phyloP scores from a whole-genome alignment of 768 basidiomycete genomes.

The Boletus rubescentipes region DNA sequence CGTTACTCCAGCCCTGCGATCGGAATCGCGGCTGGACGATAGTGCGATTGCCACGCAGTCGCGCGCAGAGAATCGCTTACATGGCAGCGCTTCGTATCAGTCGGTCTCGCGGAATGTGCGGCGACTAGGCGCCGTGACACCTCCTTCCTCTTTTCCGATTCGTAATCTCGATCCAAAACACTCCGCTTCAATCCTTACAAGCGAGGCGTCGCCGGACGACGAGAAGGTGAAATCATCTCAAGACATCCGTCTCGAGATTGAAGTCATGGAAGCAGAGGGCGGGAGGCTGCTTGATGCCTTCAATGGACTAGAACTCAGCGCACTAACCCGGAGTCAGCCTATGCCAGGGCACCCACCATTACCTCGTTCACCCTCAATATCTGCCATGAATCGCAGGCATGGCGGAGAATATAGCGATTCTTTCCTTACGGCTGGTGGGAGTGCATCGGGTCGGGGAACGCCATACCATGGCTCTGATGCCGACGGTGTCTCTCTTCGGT shows the following conservation, averaged over 20 bases:
- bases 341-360: conserved; percentile 18
- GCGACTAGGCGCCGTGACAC: conserved; percentile 41
- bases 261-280: conserved; percentile 67
- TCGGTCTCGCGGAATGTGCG: conserved; percentile 47
- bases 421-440: conserved; percentile 24
- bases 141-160: conserved; percentile 56
- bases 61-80: conserved; percentile 25
- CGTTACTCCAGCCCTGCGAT: conserved; percentile 4
- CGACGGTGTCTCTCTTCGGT: conserved; percentile 53
- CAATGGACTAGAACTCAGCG: conserved; percentile 72
- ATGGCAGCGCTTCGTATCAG: conserved; percentile 33
- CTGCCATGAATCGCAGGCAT: conserved; percentile 25
- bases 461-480: conserved; percentile 38
- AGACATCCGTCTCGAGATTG: conserved; percentile 66
- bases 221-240: conserved; percentile 57
- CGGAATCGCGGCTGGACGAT: conserved; percentile 41
- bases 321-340: conserved; percentile 45
- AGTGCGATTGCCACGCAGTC: conserved; percentile 47
- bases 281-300: conserved; percentile 75
- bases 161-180: conserved; percentile 37
- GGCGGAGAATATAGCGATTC: conserved; percentile 27
- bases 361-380: conserved; percentile 32
- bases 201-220: conserved; percentile 48
- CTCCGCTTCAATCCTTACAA: conserved; percentile 31
- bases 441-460: conserved; percentile 30